Evolutionary conservation across 805 yeast species (phyloP), one percentile per base, ranked within the genome.

Genomic region (Wickerhamomyces mucosus): DNA sequence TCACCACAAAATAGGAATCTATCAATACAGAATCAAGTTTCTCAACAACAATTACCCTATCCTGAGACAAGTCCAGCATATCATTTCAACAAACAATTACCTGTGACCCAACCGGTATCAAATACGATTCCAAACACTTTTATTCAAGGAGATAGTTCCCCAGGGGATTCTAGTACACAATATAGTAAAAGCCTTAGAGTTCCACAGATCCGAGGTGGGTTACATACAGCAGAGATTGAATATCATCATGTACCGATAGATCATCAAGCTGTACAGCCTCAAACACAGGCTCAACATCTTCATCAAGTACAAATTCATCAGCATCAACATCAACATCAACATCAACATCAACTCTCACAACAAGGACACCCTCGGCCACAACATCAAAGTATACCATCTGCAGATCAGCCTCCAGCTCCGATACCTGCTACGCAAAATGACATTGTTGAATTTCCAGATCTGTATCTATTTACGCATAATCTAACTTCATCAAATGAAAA

Each of bases 401-500:
- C 33, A 18, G 18, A 21, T 12, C 34, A 29, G 15, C 13, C 22
- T 8, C 35, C 28, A 18, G 10, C 22, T 15, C 25, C 27, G 7
- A 20, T 19, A 8, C 29, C 19, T 6, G 20, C 23, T 17, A 27
- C 32, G 15, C 34, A 37, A 4, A 33, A 33, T 11, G 32, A 40
- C 6, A 17, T 28, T 15, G 10, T 39, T 7, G 55, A 47, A 25
- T 48, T 48, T 33, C 53, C 55, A n/a, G 52, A 50, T 11, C 22
- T 50, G 20, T 50, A 48, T 15, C 35, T 50, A 7, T 50, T 50
- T 28, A 50, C 55, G 2, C 46, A 45, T 19, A 41, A 40, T 3
- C 28, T 45, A 5, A 52, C 53, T 17, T 36, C 43, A 2, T 29
- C 34, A 4, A 40, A 27, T n/a, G 34, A 36, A 5, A 22, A 31